Conservation (phyloP, 192 early-diverging fungal genomes). For the Mycoemilia scoparia region DNA sequence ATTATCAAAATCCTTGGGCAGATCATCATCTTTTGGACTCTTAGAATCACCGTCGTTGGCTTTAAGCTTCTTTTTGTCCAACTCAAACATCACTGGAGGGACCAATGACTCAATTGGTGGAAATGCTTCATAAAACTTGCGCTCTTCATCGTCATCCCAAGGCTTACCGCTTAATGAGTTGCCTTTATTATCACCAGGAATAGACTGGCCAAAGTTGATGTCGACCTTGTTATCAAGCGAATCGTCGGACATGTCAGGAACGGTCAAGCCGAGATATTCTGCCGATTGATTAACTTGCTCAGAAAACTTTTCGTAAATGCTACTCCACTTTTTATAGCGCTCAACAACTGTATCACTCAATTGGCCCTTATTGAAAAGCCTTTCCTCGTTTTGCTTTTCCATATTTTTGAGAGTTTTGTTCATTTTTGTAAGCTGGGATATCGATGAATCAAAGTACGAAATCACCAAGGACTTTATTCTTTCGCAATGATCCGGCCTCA, state of each 20-base stretch:
- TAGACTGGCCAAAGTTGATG: slow-evolving; percentile 20
- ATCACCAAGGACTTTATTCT: slow-evolving; percentile 9
- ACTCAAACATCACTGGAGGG: slow-evolving; percentile 63
- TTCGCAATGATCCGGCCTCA: slow-evolving; percentile 8
- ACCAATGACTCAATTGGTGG: slow-evolving; percentile 61
- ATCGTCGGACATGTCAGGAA: slow-evolving; percentile 51
- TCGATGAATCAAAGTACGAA: slow-evolving; percentile 19
- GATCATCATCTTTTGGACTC: not conserved
- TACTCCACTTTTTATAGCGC: slow-evolving; percentile 45
- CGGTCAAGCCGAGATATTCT: too few relatives aligned
- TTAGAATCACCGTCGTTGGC: not conserved
- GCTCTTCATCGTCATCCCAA: slow-evolving; percentile 92
- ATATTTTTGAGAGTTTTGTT: slow-evolving; percentile 45
- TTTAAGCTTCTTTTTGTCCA: slow-evolving; percentile 5
- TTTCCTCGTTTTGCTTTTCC: slow-evolving; percentile 60
- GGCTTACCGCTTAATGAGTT: slow-evolving; percentile 21
- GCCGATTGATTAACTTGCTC: too few relatives aligned
- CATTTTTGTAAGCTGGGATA: slow-evolving; percentile 14
- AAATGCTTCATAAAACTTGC: slow-evolving; percentile 75
- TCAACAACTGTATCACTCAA: too few relatives aligned
- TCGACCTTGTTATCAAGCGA: slow-evolving; percentile 9
- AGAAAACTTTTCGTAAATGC: slow-evolving; percentile 52
- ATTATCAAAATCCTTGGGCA: not conserved
- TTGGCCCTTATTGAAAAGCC: slow-evolving; percentile 61
- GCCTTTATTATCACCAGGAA: slow-evolving; percentile 1